Percentiles rank a stretch among this genome's conserved stretches.
Evolutionary conservation across 108 stramenopile species (phyloP).

Genomic region (Chaetoceros tenuissimus): DNA sequence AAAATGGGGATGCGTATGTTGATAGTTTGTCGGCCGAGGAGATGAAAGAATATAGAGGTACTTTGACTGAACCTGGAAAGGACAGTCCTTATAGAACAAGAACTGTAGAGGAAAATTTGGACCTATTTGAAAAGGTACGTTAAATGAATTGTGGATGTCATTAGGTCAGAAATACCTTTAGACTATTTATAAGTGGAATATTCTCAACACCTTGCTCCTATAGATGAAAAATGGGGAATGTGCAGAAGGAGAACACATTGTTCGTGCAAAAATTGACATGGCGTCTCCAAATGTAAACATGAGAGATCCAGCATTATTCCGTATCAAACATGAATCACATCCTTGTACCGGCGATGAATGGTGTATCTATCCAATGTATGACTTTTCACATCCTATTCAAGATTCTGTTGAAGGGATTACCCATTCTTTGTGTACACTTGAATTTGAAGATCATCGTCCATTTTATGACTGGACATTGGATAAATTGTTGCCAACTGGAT

Average conservation of each 20-base stretch:
- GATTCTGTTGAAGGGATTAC: slow-evolving; percentile 87
- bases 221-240: slow-evolving; percentile 65
- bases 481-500: slow-evolving; percentile 49
- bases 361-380: slow-evolving; percentile 95
- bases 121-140: slow-evolving; percentile 64
- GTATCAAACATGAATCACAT: slow-evolving; percentile 85
- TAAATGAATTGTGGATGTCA: background rate
- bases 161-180: background rate
- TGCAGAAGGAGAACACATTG: slow-evolving; percentile 62
- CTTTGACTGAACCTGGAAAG: slow-evolving; percentile 72
- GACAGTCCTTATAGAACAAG: slow-evolving; percentile 72
- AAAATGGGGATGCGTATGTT: slow-evolving; percentile 77
- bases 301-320: slow-evolving; percentile 85
- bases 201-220: background rate
- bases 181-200: background rate
- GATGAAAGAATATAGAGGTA: slow-evolving; percentile 86
- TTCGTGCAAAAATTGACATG: slow-evolving; percentile 93
- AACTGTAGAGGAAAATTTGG: slow-evolving; percentile 59
- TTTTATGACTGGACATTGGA: slow-evolving; percentile 90
- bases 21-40: slow-evolving; percentile 77
- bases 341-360: slow-evolving; percentile 84
- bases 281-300: slow-evolving; percentile 85
- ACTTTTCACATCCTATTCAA: slow-evolving; percentile 85
- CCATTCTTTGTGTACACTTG: slow-evolving; percentile 87
- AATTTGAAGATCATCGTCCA: slow-evolving; percentile 91